Evolutionary conservation across 2,329 filamentous ascomycete genomes (phyloP).

Genomic region (Ceratocystiopsis brevicomis): DNA sequence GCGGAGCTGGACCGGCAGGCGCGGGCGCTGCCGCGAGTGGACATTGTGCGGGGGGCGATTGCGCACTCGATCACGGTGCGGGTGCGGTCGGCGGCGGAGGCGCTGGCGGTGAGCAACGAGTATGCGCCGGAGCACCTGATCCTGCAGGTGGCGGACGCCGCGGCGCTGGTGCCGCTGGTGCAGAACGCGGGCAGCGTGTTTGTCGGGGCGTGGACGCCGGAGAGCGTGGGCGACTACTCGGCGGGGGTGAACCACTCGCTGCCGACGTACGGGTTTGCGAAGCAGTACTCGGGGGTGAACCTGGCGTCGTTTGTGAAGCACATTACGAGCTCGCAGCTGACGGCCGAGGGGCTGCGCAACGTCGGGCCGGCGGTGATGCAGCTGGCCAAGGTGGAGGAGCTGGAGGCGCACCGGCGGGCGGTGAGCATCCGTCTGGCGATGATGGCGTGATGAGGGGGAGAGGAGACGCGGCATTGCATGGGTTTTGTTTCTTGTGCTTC

Average conservation of each 20-base stretch:
- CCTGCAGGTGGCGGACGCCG: conserved; percentile 64
- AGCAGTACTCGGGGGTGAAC: conserved; percentile 96
- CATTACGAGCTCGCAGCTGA: conserved; percentile 87
- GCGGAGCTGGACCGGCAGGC: conserved; percentile 81
- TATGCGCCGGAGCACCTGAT: conserved; percentile 97
- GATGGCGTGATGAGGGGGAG: conserved; percentile 1
- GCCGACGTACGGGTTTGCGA: conserved; percentile 92
- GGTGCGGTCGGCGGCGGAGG: conserved; percentile 51
- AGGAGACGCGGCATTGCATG: too few relatives aligned
- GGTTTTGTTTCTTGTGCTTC: neutral
- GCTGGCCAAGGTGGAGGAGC: conserved; percentile 78
- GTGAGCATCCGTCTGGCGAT: conserved; percentile 57
- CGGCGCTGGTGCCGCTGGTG: conserved; percentile 55
- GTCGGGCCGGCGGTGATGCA: conserved; percentile 86
- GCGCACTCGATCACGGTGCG: conserved; percentile 70
- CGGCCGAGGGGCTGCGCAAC: conserved; percentile 64
- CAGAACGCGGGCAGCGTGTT: conserved; percentile 94
- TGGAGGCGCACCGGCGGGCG: conserved; percentile 82
- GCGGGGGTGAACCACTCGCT: conserved; percentile 95
- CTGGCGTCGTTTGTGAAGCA: conserved; percentile 92
- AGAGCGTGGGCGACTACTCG: conserved; percentile 95
- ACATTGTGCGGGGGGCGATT: conserved; percentile 82
- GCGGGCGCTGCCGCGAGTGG: conserved; percentile 67
- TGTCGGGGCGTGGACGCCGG: conserved; percentile 87
- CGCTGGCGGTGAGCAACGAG: conserved; percentile 69